Base-by-base conservation (phyloP, 305 asterid genomes). In the Fraxinus greggii region DNA sequence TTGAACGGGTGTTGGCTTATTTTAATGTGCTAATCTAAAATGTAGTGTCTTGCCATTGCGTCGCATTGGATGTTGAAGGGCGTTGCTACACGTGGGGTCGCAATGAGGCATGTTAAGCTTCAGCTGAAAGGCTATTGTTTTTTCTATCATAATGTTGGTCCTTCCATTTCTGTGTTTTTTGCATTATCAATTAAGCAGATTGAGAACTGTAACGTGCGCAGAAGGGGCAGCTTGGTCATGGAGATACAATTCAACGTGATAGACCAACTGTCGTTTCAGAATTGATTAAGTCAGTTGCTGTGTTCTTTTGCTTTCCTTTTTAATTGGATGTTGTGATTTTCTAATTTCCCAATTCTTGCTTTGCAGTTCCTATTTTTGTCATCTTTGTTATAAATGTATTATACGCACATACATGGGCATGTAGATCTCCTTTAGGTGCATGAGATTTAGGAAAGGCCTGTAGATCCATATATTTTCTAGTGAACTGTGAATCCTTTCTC, bases 201-300 rank as follows among this genome's bases (percentile, higher is more conserved):
- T 69, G 42, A 69, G 19, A 69, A 31, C 75, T 69, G 24, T 79
- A 70, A 83, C 65, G 65, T 75, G 35, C 24, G 89, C 93, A 96
- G 98, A 96, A 87, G 86, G 99, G 98, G 15, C 99, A 96, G 92
- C 99, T 96, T 87, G 99, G 99, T 78, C 99, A 94, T 76, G 98
- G 99, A 59, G 99, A 94, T 88, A 90, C 79, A 80, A 76, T 94
- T 84, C 95, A 90, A 87, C 93, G 99, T 19, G 98, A 96, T 89
- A 89, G 96, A 84, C 98, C 98, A 6, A 93, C 99, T 0, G 88
- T 94, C 76, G 93, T 94, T 85, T 96, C 98, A 7, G 97, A 90
- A 76, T 80, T 96, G 76, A 90, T 94, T 61, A 90, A 89, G 99
- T 96, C 80, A 78, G 95, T 83, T 65, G 26, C 80, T 28, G 79